phyloP scores from a whole-genome alignment of 176 grass and related monocot genomes.

The Oryza brachyantha region DNA sequence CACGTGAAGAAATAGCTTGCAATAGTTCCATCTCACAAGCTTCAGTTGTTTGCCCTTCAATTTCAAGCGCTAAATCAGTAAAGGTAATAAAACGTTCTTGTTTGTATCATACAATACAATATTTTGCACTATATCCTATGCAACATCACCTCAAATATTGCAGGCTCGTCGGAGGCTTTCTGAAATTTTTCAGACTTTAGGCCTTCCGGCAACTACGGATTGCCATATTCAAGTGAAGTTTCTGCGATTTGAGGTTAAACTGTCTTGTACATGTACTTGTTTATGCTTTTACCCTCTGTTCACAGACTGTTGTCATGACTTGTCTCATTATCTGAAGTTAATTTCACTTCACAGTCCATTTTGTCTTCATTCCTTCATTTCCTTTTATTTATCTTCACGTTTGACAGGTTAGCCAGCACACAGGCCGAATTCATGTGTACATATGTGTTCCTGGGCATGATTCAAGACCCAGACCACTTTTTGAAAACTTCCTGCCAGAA shows the following conservation, averaged over 20 bases:
- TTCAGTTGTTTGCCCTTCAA: slow-evolving; percentile 28
- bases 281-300: slow-evolving; percentile 8
- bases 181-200: slow-evolving; percentile 31
- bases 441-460: slow-evolving; percentile 77
- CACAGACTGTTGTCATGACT: slow-evolving; percentile 7
- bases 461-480: slow-evolving; percentile 75
- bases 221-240: slow-evolving; percentile 58
- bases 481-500: slow-evolving; percentile 91
- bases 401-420: slow-evolving; percentile 86
- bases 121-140: slow-evolving; percentile 11
- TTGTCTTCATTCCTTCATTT: neutral
- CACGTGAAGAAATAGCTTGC: slow-evolving; percentile 23
- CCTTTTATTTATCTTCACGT: slow-evolving; percentile 10
- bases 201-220: slow-evolving; percentile 35
- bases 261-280: slow-evolving; percentile 1
- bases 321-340: neutral
- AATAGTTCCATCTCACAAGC: slow-evolving; percentile 33
- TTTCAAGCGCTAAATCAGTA: slow-evolving; percentile 47
- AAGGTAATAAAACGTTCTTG: slow-evolving; percentile 38
- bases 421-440: slow-evolving; percentile 87
- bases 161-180: slow-evolving; percentile 35
- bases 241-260: slow-evolving; percentile 81
- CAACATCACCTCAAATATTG: slow-evolving; percentile 25
- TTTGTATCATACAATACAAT: slow-evolving; percentile 15
- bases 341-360: neutral